These are phyloP conservation scores for Podaxis mareebaensis DNA, from an alignment of 768 basidiomycete genomes.

Conservation along the genomic window DNA sequence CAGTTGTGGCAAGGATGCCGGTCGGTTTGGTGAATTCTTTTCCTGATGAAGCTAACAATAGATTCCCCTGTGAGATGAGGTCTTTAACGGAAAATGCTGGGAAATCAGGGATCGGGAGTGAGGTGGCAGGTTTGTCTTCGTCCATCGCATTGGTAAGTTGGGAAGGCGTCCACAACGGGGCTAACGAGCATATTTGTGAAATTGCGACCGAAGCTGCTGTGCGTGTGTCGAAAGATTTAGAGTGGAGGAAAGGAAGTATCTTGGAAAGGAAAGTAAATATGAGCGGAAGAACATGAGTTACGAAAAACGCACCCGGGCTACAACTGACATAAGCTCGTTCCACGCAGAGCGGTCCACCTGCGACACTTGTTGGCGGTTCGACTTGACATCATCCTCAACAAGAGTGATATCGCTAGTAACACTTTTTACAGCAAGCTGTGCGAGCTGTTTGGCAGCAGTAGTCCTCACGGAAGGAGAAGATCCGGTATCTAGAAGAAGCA, in stretches of 20 bases:
- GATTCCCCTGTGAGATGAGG: slow-evolving; percentile 71
- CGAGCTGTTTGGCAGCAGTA: slow-evolving; percentile 96
- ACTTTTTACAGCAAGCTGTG: slow-evolving; percentile 85
- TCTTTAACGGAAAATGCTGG: slow-evolving; percentile 77
- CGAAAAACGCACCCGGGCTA: slow-evolving; percentile 67
- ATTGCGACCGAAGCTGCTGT: slow-evolving; percentile 87
- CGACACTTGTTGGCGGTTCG: slow-evolving; percentile 56
- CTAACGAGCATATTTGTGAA: slow-evolving; percentile 81
- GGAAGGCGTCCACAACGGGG: slow-evolving; percentile 77
- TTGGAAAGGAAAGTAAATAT: slow-evolving; percentile 30
- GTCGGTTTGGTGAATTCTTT: slow-evolving; percentile 84
- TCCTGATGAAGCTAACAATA: slow-evolving; percentile 89
- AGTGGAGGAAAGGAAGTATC: slow-evolving; percentile 90
- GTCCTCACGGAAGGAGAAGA: slow-evolving; percentile 86
- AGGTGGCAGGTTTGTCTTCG: slow-evolving; percentile 24
- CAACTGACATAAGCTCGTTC: slow-evolving; percentile 88
- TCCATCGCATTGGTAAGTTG: slow-evolving; percentile 31
- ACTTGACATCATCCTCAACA: slow-evolving; percentile 73
- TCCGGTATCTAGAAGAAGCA: slow-evolving; percentile 93
- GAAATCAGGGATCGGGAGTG: slow-evolving; percentile 53
- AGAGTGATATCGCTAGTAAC: slow-evolving; percentile 81
- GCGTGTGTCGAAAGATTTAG: slow-evolving; percentile 90
- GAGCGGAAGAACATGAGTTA: slow-evolving; percentile 13
- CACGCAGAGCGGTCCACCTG: slow-evolving; percentile 75
- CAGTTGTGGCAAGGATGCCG: slow-evolving; percentile 68